Evolutionary conservation across 1,284 basidiomycete genomes (phyloP).

Genomic region (Termitomyces sp.): DNA sequence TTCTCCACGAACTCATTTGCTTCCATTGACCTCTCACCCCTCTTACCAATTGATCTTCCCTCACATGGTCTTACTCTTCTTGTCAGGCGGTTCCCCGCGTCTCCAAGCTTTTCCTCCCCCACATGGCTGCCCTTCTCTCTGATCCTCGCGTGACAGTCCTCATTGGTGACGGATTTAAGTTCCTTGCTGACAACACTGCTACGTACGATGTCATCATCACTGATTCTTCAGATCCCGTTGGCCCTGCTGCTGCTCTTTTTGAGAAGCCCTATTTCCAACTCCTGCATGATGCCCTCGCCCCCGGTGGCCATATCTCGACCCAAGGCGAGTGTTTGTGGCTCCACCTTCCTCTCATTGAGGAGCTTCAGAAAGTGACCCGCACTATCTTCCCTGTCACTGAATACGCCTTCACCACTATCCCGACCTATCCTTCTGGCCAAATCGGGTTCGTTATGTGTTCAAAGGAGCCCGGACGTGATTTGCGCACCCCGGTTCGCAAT

Average conservation of each 20-base stretch:
- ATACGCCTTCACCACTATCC: constrained; percentile 96
- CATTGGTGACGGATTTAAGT: constrained; percentile 97
- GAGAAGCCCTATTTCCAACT: constrained; percentile 97
- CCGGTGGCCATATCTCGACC: constrained; percentile 92
- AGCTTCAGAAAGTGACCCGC: constrained; percentile 71
- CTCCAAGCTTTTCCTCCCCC: constrained; percentile 88
- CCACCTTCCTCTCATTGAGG: constrained; percentile 85
- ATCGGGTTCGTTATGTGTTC: constrained; percentile 95
- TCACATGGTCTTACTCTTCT: neutral
- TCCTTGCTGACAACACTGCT: constrained; percentile 84
- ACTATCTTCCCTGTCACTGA: constrained; percentile 82
- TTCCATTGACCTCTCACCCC: neutral
- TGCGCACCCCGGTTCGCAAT: constrained; percentile 66
- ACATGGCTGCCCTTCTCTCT: constrained; percentile 86
- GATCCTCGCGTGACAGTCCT: constrained; percentile 85
- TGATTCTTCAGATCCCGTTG: constrained; percentile 97
- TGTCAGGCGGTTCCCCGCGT: constrained; percentile 88
- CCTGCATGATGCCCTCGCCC: constrained; percentile 83
- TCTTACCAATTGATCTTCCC: neutral
- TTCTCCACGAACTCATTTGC: neutral
- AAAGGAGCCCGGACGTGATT: constrained; percentile 67
- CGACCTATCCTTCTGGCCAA: constrained; percentile 95
- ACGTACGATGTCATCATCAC: constrained; percentile 99
- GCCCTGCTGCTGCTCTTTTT: constrained; percentile 93
- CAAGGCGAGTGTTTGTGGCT: constrained; percentile 98